These are phyloP conservation scores for Linnemannia elongata DNA, from an alignment of 192 early-diverging fungal genomes.

Conservation along the genomic window DNA sequence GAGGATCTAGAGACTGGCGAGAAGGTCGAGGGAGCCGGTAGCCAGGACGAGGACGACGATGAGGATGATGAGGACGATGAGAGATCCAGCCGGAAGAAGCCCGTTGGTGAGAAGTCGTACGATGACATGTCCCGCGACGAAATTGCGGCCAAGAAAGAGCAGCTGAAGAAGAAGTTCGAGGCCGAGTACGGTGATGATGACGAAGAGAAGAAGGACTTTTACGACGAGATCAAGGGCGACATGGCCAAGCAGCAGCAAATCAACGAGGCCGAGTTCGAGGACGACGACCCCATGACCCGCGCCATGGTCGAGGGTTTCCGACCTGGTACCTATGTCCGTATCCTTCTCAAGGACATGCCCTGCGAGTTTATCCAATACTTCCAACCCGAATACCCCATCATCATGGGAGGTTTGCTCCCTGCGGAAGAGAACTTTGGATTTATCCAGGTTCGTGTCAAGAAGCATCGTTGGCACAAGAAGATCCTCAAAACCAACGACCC, in stretches of 20 bases:
- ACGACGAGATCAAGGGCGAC: slow-evolving; percentile 90
- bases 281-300: slow-evolving; percentile 78
- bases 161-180: slow-evolving; percentile 95
- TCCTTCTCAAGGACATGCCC: slow-evolving; percentile 92
- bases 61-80: slow-evolving; percentile 41
- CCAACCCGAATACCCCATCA: slow-evolving; percentile 90
- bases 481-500: slow-evolving; percentile 99
- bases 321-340: slow-evolving; percentile 93
- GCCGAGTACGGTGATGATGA: slow-evolving; percentile 87
- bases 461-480: slow-evolving; percentile 96
- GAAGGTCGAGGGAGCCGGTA: slow-evolving; percentile 56
- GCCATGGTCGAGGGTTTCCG: slow-evolving; percentile 93
- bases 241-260: slow-evolving; percentile 86
- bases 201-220: slow-evolving; percentile 82
- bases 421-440: slow-evolving; percentile 96
- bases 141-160: slow-evolving; percentile 86
- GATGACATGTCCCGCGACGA: slow-evolving; percentile 73
- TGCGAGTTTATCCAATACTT: slow-evolving; percentile 96
- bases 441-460: slow-evolving; percentile 96
- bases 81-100: slow-evolving; percentile 16
- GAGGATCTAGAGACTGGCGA: slow-evolving; percentile 82
- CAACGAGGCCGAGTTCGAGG: slow-evolving; percentile 91
- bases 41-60: slow-evolving; percentile 31
- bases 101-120: slow-evolving; percentile 61
- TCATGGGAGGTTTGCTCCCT: slow-evolving; percentile 90